phyloP scores from a whole-genome alignment of 2,329 filamentous ascomycete species.

The Cladosporium austrohemisphaericum region DNA sequence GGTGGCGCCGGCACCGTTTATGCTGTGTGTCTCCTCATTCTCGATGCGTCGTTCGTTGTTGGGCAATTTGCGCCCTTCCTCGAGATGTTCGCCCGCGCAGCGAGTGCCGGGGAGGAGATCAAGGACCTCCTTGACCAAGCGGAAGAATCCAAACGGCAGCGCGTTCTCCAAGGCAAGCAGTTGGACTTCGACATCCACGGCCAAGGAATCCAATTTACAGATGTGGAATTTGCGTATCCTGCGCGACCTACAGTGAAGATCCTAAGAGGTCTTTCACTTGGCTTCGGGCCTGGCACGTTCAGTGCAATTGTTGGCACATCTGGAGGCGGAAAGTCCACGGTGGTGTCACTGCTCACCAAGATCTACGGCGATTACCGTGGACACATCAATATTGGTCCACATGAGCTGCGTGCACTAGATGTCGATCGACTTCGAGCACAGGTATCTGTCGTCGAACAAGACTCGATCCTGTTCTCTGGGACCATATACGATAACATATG shows the following conservation, averaged over 20 bases:
- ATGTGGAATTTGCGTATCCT: slow-evolving; percentile 44
- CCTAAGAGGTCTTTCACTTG: slow-evolving; percentile 37
- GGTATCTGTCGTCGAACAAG: slow-evolving; percentile 45
- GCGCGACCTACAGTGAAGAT: slow-evolving; percentile 40
- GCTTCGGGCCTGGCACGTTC: slow-evolving; percentile 38
- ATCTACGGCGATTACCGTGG: slow-evolving; percentile 42
- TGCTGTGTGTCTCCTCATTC: slow-evolving; percentile 61
- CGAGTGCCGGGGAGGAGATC: slow-evolving; percentile 48
- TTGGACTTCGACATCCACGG: slow-evolving; percentile 20
- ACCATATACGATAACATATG: slow-evolving; percentile 45
- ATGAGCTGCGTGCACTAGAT: slow-evolving; percentile 38
- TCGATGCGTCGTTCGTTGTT: slow-evolving; percentile 62
- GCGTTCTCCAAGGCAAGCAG: slow-evolving; percentile 19
- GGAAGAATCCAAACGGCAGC: slow-evolving; percentile 23
- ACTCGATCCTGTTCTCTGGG: slow-evolving; percentile 44
- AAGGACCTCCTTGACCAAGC: slow-evolving; percentile 40
- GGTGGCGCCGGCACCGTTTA: slow-evolving; percentile 52
- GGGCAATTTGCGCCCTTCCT: slow-evolving; percentile 61
- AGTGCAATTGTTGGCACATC: slow-evolving; percentile 46
- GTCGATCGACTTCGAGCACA: slow-evolving; percentile 37
- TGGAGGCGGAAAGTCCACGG: slow-evolving; percentile 44
- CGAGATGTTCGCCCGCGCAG: slow-evolving; percentile 52
- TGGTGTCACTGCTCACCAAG: slow-evolving; percentile 41
- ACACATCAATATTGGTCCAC: slow-evolving; percentile 36
- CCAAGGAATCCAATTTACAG: slow-evolving; percentile 34